Evolutionary conservation across 768 basidiomycete genomes (phyloP), one percentile per base, ranked within the genome.

Genomic region (Leccinum longicurvipes): DNA sequence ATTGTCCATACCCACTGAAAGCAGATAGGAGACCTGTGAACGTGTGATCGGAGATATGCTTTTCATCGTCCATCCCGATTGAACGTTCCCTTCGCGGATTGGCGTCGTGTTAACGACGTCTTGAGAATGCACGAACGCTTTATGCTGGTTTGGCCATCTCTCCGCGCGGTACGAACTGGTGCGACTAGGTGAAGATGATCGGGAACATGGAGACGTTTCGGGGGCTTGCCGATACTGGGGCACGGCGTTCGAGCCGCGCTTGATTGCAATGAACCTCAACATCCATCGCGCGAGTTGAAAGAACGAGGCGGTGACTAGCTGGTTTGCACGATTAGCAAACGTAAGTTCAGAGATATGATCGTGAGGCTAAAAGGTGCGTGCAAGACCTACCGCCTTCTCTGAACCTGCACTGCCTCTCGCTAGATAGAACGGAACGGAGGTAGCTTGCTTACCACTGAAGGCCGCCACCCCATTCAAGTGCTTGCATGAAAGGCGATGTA

Each of bases 1-100:
- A 65, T 62, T n/a, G 82, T 83, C 80, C 71, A 86, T 78, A 50
- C 77, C 41, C 76, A 56, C 84, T 85, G 60, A 87, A 73, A 14
- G 83, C 64, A 0, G 25, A 67, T 56, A 48, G 27, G 49, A 69
- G 58, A 39, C 45, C 12, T 57, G 60, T 49, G 65, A 65, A 23
- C 57, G 54, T 32, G 58, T 68, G 51, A 73, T 68, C 58, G 65
- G 66, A 60, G 61, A 71, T 69, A 63, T 56, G 63, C 63, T 69
- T 63, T 67, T 55, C 44, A 52, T 65, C 28, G 25, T 21, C 57
- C 49, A 57, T 28, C 53, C 29, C 31, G n/a, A 48, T 36, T 15
- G 7, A 23, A 51, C 44, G n/a, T 34, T 47, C 21, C 56, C 29
- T 53, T 59, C 56, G 56, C 51, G 58, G 56, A 49, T 50, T 52